phyloP scores from a whole-genome alignment of 352 stramenopile species.

The Elongisporangium prolatum region DNA sequence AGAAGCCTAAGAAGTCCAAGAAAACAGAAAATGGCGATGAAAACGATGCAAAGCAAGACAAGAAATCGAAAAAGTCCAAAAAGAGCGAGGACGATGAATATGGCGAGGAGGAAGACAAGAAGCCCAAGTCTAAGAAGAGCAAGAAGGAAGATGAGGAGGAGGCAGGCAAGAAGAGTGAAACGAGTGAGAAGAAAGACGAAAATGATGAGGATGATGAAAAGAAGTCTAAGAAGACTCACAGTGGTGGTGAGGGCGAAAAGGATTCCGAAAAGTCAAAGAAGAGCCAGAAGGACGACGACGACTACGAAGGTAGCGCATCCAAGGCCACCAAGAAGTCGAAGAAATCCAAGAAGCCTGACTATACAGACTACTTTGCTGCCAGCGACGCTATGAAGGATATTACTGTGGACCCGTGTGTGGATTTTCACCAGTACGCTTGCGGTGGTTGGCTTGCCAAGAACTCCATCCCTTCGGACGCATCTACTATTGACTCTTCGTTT shows the following conservation, averaged over 20 bases:
- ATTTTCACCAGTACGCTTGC: conserved; percentile 79
- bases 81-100: not conserved
- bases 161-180: not conserved
- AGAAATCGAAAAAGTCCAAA: not conserved
- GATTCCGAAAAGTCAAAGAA: conserved; percentile 5
- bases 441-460: conserved; percentile 59
- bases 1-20: too few species aligned
- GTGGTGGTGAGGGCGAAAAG: conserved; percentile 1
- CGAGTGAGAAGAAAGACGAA: not conserved
- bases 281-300: conserved; percentile 1
- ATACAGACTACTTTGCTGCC: conserved; percentile 35
- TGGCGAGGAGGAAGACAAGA: not conserved
- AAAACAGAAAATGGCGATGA: too few species aligned
- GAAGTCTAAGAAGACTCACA: not conserved
- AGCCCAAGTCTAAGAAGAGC: not conserved
- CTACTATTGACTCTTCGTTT: conserved; percentile 54
- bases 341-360: conserved; percentile 1
- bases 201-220: not conserved
- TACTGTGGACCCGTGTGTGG: conserved; percentile 51
- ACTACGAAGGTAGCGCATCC: not conserved
- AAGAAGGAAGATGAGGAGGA: not conserved
- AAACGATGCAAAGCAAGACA: too few species aligned
- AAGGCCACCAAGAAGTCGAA: not conserved
- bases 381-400: conserved; percentile 49
- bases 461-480: conserved; percentile 38